Evolutionary conservation across 2,329 filamentous ascomycete genomes (phyloP).

Genomic region (Zasmidium citrigriseum): DNA sequence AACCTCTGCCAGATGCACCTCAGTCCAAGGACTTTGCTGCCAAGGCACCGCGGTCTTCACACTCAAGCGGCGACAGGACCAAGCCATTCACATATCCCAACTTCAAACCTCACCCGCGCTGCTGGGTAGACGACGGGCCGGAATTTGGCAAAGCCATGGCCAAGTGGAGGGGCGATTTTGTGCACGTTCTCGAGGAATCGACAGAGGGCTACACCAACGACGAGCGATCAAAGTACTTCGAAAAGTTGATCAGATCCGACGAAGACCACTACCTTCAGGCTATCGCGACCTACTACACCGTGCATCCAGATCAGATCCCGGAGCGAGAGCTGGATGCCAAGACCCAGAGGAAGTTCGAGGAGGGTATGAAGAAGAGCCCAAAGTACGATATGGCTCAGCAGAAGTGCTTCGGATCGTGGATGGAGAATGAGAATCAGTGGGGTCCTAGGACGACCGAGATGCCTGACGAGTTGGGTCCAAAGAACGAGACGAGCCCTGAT

Average conservation of each 20-base stretch:
- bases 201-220: slow-evolving; percentile 3
- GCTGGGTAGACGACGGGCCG: slow-evolving; percentile 2
- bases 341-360: not conserved
- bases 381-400: not conserved
- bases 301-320: slow-evolving; percentile 5
- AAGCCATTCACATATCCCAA: not conserved
- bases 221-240: slow-evolving; percentile 2
- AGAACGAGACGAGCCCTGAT: not conserved
- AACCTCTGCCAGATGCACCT: not conserved
- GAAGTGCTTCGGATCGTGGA: not conserved
- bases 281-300: slow-evolving; percentile 2
- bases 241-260: slow-evolving; percentile 4
- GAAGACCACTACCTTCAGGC: slow-evolving; percentile 2
- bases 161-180: slow-evolving; percentile 3
- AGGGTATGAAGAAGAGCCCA: not conserved
- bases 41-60: not conserved
- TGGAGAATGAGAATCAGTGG: not conserved
- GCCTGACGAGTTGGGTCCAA: slow-evolving; percentile 1
- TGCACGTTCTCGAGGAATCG: not conserved
- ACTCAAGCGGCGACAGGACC: not conserved
- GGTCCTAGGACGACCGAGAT: not conserved
- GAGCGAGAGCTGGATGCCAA: not conserved
- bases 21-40: not conserved
- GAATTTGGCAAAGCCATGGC: slow-evolving; percentile 7
- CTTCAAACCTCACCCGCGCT: not conserved